Conservation (phyloP, 2,329 filamentous ascomycete genomes). For the Fonsecaea erecta region DNA sequence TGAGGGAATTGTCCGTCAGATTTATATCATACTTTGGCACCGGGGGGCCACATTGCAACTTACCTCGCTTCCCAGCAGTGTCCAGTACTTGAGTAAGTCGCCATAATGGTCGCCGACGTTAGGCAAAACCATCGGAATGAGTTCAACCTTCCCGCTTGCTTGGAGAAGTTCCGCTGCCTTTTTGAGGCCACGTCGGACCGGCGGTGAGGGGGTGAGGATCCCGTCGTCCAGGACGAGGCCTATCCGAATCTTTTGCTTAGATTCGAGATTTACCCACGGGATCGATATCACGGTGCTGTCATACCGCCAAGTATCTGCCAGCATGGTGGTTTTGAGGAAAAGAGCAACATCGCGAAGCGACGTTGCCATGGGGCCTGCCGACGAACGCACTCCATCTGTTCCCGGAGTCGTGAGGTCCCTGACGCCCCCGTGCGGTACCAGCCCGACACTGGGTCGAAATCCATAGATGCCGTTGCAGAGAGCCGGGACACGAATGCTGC, state of each 20-base stretch:
- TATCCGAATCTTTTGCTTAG: slow-evolving; percentile 41
- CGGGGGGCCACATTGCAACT: neutral
- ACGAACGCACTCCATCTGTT: slow-evolving; percentile 55
- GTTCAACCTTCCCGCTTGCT: slow-evolving; percentile 52
- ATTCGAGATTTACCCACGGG: slow-evolving; percentile 50
- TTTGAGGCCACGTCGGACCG: slow-evolving; percentile 46
- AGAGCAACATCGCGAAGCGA: slow-evolving; percentile 23
- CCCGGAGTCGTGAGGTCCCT: slow-evolving; percentile 54
- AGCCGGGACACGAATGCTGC: slow-evolving; percentile 53
- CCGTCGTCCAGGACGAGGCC: slow-evolving; percentile 48
- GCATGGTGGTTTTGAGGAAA: slow-evolving; percentile 42
- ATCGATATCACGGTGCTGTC: slow-evolving; percentile 56
- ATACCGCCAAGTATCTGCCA: slow-evolving; percentile 50
- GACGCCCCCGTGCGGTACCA: slow-evolving; percentile 59
- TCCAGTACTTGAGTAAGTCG: slow-evolving; percentile 24
- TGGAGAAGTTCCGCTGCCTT: slow-evolving; percentile 44
- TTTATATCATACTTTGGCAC: neutral
- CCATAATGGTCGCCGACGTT: slow-evolving; percentile 14
- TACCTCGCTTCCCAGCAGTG: slow-evolving; percentile 24
- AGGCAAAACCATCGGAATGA: slow-evolving; percentile 49
- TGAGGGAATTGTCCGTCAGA: slow-evolving; percentile 1
- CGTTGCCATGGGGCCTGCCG: slow-evolving; percentile 49
- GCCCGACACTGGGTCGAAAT: slow-evolving; percentile 53
- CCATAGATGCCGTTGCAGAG: slow-evolving; percentile 58
- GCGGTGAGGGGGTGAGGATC: slow-evolving; percentile 45